Conservation (phyloP, 352 stramenopile species). For the Phytophthora idaei region DNA sequence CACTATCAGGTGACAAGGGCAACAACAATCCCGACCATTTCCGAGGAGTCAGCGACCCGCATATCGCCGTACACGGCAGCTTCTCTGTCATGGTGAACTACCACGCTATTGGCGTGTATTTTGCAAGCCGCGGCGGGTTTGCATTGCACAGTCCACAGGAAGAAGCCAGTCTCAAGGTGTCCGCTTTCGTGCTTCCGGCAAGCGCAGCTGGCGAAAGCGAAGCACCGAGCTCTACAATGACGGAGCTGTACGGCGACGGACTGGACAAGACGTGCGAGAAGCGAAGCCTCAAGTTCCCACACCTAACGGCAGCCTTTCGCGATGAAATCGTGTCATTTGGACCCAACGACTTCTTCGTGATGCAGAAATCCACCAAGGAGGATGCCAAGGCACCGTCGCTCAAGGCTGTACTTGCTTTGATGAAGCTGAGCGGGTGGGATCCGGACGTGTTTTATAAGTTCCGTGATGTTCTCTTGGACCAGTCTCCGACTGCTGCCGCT, state of each 20-base stretch:
- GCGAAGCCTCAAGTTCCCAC: conserved; percentile 66
- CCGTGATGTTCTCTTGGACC: conserved; percentile 90
- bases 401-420: conserved; percentile 87
- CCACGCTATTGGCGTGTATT: conserved; percentile 92
- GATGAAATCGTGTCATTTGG: conserved; percentile 91
- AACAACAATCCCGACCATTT: conserved; percentile 95
- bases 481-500: conserved; percentile 61
- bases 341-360: conserved; percentile 95
- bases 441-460: conserved; percentile 97
- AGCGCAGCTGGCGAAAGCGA: conserved; percentile 22
- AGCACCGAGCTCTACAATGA: conserved; percentile 28
- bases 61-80: conserved; percentile 95
- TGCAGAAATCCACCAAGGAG: conserved; percentile 91
- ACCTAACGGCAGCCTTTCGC: conserved; percentile 79
- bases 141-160: conserved; percentile 93
- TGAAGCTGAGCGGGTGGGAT: conserved; percentile 94
- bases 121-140: conserved; percentile 91
- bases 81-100: conserved; percentile 98
- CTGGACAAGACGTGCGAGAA: conserved; percentile 70
- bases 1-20: conserved; percentile 94
- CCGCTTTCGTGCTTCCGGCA: conserved; percentile 78
- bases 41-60: conserved; percentile 88
- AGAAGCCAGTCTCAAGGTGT: conserved; percentile 93
- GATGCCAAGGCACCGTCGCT: conserved; percentile 80
- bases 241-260: conserved; percentile 48